phyloP scores from a whole-genome alignment of 1,139 yeast species.

The Yamadazyma taylorii region DNA sequence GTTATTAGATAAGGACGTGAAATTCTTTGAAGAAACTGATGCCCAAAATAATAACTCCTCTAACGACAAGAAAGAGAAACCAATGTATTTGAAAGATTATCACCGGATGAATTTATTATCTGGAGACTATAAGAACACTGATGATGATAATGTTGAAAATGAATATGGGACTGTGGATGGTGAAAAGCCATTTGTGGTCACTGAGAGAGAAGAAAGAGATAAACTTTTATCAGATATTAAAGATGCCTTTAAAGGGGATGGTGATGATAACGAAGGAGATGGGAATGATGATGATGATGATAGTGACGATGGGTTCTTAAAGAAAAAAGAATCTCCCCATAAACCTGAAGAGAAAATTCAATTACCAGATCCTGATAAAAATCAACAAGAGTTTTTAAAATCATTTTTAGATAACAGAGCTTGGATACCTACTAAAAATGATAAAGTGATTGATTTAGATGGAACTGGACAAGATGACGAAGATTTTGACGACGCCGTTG shows the following conservation, averaged over 20 bases:
- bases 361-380: slow-evolving; percentile 68
- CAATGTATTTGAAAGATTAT: slow-evolving; percentile 87
- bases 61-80: slow-evolving; percentile 55
- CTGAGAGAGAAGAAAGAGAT: slow-evolving; percentile 73
- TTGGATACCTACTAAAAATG: slow-evolving; percentile 75
- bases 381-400: slow-evolving; percentile 67
- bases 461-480: slow-evolving; percentile 65
- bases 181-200: slow-evolving; percentile 68
- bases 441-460: slow-evolving; percentile 56
- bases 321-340: slow-evolving; percentile 44
- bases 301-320: slow-evolving; percentile 52
- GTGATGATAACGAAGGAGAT: slow-evolving; percentile 68
- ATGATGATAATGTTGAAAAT: slow-evolving; percentile 18
- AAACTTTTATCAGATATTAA: slow-evolving; percentile 75
- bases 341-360: slow-evolving; percentile 13
- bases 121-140: slow-evolving; percentile 56
- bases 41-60: slow-evolving; percentile 53
- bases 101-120: slow-evolving; percentile 78
- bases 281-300: slow-evolving; percentile 51
- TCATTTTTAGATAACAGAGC: slow-evolving; percentile 77
- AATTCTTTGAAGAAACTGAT: slow-evolving; percentile 54
- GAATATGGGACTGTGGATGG: slow-evolving; percentile 51
- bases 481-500: slow-evolving; percentile 90
- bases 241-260: slow-evolving; percentile 57
- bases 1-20: slow-evolving; percentile 63